Evolutionary conservation across 805 yeast genomes (phyloP).

Genomic region (Sungouiella blattae): DNA sequence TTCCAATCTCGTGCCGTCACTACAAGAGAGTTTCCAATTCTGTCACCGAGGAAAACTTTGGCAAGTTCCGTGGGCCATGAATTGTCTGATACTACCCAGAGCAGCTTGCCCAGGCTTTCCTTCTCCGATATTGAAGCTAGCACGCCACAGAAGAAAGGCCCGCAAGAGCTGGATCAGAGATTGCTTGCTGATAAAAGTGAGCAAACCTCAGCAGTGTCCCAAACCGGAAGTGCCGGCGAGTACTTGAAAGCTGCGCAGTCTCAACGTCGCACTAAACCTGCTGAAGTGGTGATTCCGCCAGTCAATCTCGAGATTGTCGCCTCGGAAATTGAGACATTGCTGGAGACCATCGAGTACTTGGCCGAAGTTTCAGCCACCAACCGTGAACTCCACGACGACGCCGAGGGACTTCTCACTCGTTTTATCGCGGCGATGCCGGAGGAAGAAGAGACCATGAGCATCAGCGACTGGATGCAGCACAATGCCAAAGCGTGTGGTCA

Average conservation of each 20-base stretch:
- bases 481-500: conserved; percentile 53
- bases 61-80: background rate
- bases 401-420: conserved; percentile 60
- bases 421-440: conserved; percentile 70
- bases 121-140: conserved; percentile 11
- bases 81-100: background rate
- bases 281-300: background rate
- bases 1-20: background rate
- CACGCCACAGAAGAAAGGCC: conserved; percentile 7
- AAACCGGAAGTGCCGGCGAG: background rate
- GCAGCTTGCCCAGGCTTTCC: conserved; percentile 2
- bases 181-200: too few relatives aligned
- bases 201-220: too few relatives aligned
- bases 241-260: background rate
- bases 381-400: conserved; percentile 53
- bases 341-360: conserved; percentile 33
- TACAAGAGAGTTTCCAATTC: background rate
- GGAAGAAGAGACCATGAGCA: conserved; percentile 62
- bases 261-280: background rate
- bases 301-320: conserved; percentile 5
- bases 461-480: conserved; percentile 64
- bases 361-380: conserved; percentile 30
- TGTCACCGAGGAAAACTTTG: background rate
- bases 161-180: background rate
- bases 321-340: conserved; percentile 19